These are phyloP conservation scores for Diutina neorugosa DNA, from an alignment of 1,139 yeast species.

Conservation along the genomic window DNA sequence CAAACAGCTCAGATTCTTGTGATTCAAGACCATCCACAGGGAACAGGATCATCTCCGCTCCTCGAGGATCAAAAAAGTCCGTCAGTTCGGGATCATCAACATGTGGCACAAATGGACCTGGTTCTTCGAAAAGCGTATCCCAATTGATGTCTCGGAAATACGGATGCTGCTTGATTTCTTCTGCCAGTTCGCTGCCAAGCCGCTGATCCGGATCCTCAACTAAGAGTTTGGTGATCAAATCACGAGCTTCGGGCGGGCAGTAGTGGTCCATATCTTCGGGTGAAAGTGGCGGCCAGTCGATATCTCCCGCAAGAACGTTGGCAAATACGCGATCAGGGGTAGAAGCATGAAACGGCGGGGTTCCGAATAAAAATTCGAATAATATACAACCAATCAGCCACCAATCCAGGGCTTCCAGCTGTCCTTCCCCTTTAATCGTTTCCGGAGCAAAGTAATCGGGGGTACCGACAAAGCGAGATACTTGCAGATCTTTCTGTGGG, in stretches of 20 bases:
- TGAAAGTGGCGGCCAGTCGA: conserved; percentile 71
- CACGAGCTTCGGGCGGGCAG: conserved; percentile 61
- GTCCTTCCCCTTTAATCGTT: conserved; percentile 76
- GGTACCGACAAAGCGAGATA: conserved; percentile 75
- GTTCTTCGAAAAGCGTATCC: conserved; percentile 53
- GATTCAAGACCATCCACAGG: conserved; percentile 25
- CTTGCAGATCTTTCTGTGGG: conserved; percentile 39
- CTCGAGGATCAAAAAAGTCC: conserved; percentile 84
- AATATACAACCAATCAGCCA: conserved; percentile 96
- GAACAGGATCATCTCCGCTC: conserved; percentile 61
- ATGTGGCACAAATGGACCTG: conserved; percentile 75
- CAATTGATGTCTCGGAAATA: conserved; percentile 67
- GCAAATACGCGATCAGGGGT: conserved; percentile 75
- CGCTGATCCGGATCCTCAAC: conserved; percentile 52
- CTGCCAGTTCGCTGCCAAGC: conserved; percentile 66
- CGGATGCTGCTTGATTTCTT: conserved; percentile 67
- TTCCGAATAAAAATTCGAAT: conserved; percentile 86
- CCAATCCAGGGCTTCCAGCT: conserved; percentile 90
- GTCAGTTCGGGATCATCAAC: conserved; percentile 78
- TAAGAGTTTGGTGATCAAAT: conserved; percentile 54
- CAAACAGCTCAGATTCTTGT: conserved; percentile 10
- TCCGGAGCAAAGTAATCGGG: conserved; percentile 98
- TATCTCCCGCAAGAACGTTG: conserved; percentile 59
- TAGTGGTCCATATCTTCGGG: conserved; percentile 37
- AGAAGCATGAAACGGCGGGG: conserved; percentile 86